Conservation (phyloP, 495 filamentous ascomycete genomes). For the Cairneyella variabilis region DNA sequence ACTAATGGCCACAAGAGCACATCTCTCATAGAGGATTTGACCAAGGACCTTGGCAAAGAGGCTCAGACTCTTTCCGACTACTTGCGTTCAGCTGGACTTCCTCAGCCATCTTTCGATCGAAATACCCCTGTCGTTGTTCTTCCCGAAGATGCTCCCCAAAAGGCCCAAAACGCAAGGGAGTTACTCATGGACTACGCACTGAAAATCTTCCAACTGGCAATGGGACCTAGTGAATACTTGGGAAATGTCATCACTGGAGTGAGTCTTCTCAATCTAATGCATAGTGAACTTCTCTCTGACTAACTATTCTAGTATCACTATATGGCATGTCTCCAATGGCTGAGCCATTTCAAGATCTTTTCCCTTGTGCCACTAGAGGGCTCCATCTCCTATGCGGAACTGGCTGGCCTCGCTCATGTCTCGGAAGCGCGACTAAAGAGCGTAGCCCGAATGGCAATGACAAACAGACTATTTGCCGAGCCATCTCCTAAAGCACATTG, state of each 20-base stretch:
- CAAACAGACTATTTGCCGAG: conserved; percentile 27
- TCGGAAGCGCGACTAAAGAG: conserved; percentile 26
- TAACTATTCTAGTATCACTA: conserved; percentile 21
- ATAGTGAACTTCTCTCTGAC: neutral
- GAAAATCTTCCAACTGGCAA: neutral
- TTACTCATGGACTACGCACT: neutral
- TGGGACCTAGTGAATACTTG: neutral
- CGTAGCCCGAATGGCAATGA: conserved; percentile 36
- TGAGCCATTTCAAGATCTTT: conserved; percentile 30
- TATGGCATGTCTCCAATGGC: conserved; percentile 25
- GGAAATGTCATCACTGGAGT: neutral
- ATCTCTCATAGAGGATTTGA: too few relatives aligned
- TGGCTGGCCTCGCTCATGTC: conserved; percentile 26
- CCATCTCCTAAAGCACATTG: conserved; percentile 16
- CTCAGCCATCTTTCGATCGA: neutral
- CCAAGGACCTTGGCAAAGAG: too few relatives aligned
- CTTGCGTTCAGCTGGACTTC: neutral
- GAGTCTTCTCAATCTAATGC: neutral
- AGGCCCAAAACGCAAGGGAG: neutral
- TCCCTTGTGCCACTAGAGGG: conserved; percentile 24
- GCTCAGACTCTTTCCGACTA: too few relatives aligned
- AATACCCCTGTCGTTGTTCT: neutral
- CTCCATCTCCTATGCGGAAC: conserved; percentile 25
- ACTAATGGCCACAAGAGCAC: too few relatives aligned
- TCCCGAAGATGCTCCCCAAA: neutral